phyloP scores from a whole-genome alignment of 2,329 filamentous ascomycete species.

The Triangularia verruculosa region DNA sequence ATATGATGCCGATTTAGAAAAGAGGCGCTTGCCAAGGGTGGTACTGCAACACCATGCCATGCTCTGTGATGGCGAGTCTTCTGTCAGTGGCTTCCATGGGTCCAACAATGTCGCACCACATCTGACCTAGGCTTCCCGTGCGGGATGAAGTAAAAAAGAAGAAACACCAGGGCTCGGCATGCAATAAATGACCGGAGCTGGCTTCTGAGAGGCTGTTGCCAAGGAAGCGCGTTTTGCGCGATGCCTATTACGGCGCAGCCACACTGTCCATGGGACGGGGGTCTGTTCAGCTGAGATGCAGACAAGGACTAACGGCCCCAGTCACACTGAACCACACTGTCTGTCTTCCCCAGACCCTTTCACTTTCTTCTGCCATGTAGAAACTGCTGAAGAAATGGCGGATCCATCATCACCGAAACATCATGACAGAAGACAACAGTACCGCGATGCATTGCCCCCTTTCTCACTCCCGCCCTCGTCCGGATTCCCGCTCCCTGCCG shows the following conservation, averaged over 20 bases:
- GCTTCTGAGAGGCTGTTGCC: slow-evolving; percentile 2
- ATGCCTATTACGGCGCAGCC: slow-evolving; percentile 9
- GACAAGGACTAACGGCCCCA: background rate
- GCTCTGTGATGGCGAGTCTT: background rate
- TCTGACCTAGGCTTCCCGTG: slow-evolving; percentile 6
- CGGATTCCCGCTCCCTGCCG: background rate
- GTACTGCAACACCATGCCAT: background rate
- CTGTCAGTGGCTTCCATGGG: background rate
- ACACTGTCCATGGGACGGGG: background rate
- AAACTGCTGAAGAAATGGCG: background rate
- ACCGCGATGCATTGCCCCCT: background rate
- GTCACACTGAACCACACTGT: background rate
- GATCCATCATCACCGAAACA: background rate
- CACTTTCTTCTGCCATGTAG: background rate
- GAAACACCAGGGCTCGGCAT: slow-evolving; percentile 6
- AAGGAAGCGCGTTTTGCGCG: slow-evolving; percentile 1
- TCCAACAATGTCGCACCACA: background rate
- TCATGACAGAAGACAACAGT: background rate
- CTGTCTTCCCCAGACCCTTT: slow-evolving; percentile 2
- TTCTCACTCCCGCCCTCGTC: slow-evolving; percentile 1
- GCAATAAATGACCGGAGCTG: slow-evolving; percentile 1
- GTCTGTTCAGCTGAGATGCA: slow-evolving; percentile 11
- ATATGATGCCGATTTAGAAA: background rate
- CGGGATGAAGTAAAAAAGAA: slow-evolving; percentile 9
- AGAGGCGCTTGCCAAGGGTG: slow-evolving; percentile 4